Base-by-base conservation (phyloP, 495 filamentous ascomycete genomes). In the Acidomyces sp. region DNA sequence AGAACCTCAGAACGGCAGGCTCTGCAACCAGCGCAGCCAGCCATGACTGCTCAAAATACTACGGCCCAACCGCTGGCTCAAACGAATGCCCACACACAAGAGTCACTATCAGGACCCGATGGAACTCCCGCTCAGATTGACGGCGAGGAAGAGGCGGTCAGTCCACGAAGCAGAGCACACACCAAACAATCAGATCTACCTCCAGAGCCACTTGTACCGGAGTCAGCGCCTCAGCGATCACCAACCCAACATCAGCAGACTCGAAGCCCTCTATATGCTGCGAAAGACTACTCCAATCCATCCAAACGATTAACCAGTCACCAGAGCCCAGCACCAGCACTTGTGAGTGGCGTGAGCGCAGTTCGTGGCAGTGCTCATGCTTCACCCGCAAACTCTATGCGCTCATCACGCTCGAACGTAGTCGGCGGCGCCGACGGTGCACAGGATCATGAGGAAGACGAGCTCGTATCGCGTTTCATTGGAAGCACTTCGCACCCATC, bases 381-480 rank as follows among this genome's bases (percentile, higher is more conserved):
- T 19, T 52, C 48, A 5, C 48, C 43, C 2, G 43, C 43, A 7
- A 43, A 37, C 16, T 52, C 48, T 6, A 20, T 39, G 27, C 29
- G 34, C 6, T 52, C 48, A 12, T 11, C 39, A 20, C 24, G 28
- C 13, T 48, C 45, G 6, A 36, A 18, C 19, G 29, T 30, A 17
- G n/a, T n/a, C n/a, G n/a, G n/a, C n/a, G 48, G 48, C 30, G 20
- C 34, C 13, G 42, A 51, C n/a, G 48, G 37, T 2, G 27, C 31
- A 5, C 9, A 15, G 1, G 46, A 49, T 13, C 33, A 43, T 3
- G 37, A 42, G 9, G 11, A n/a, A 11, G 37, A 43, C 2, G 43
- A 52, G 21, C 28, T 52, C 7, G 39, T 52, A 2, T 52, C 48
- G 1, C 43, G 43, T 26, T 52, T 52, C 39, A 15, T 52, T 3